Base-by-base conservation (phyloP, 2,329 filamentous ascomycete genomes). In the Raffaelea ambrosiae region DNA sequence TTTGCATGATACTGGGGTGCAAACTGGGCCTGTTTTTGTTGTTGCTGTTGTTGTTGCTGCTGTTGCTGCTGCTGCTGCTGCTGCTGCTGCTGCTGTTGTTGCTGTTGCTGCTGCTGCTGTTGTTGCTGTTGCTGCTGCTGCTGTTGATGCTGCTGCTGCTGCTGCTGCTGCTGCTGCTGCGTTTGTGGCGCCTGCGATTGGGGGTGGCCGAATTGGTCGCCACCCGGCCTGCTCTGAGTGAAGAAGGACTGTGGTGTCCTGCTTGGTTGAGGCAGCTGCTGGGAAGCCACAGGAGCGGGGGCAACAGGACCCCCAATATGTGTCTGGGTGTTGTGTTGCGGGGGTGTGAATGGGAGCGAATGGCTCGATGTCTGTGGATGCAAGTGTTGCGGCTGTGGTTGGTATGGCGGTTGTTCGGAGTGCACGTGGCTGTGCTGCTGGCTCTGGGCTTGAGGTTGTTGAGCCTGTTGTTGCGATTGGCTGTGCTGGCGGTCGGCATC, bases 191-290 rank as follows among this genome's bases (percentile, higher is more conserved):
- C 43, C 4, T 49, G 52, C 21, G 16, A 47, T 39, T 46, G 53
- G 48, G 44, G 48, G 33, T 49, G 53, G 9, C 44, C 40, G 20
- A 53, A 51, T 3, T 43, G 48, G 20, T 20, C 18, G 11, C n/a
- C 45, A 5, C 40, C 22, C 5, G 46, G 9, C 7, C 50, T 29
- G 21, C 18, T 47, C 11, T 41, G 41, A 1, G 51, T 26, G 40
- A 51, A 54, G 11, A 48, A 51, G 18, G 53, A 18, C 35, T 51
- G 51, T 2, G 49, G 35, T 19, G 46, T 35, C 23, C 48, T 49
- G 31, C 20, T 51, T 2, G 51, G 49, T 4, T 48, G 53, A 1
- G 51, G 51, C 3, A 57, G 50, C 33, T 59, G 54, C 26, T 59
- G 58, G n/a, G 52, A 18, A 5, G 52, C n/a, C 9, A 57, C 42